Evolutionary conservation across 177 flowering plant genomes (phyloP), one percentile per base, ranked within the genome.

Genomic region (Tripterygium wilfordii): DNA sequence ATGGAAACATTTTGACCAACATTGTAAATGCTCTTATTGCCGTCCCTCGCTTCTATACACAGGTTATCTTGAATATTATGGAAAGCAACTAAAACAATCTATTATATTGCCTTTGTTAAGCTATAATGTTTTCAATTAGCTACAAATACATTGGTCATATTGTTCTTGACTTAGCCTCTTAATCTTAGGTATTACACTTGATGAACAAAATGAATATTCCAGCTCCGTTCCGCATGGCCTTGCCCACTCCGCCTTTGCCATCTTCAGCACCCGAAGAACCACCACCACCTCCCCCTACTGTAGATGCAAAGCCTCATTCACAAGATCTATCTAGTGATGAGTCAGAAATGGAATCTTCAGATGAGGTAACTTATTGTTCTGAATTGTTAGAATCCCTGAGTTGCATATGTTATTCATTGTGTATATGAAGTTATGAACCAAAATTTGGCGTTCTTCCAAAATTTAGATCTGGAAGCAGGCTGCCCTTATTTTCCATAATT

Each of bases 191-290:
- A 32, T 69, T 94, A 72, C 99, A 94, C 72, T 70, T 89, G 79
- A 94, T 94, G 99, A 94, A 94, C 74, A 94, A 94, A 72, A 89
- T 94, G 99, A 94, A 89, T 52, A 76, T 94, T 68, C 99, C 97
- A 36, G 90, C 99, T 60, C 96, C 97, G 61, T 94, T 89, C 48
- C 85, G 92, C 26, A 71, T 78, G 76, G 95, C 97, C 18, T 63
- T 94, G 43, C 97, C 90, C 22, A 85, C 86, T 46, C 99, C 96
- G 45, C 97, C 99, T 39, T 64, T 94, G 26, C 92, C 92, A 49
- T 71, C 85, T 55, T 47, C 85, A 39, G 63, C 36, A 20, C 67
- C 86, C 48, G 74, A 54, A 29, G 79, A 76, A 2, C 69, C 68
- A 8, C 75, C 79, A 12, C 80, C 82, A 12, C 80, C 79, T 24